Percentiles rank a stretch among this genome's conserved stretches.
Evolutionary conservation across 2,329 filamentous ascomycete genomes (phyloP).

Genomic region (Ophiostoma piceae): DNA sequence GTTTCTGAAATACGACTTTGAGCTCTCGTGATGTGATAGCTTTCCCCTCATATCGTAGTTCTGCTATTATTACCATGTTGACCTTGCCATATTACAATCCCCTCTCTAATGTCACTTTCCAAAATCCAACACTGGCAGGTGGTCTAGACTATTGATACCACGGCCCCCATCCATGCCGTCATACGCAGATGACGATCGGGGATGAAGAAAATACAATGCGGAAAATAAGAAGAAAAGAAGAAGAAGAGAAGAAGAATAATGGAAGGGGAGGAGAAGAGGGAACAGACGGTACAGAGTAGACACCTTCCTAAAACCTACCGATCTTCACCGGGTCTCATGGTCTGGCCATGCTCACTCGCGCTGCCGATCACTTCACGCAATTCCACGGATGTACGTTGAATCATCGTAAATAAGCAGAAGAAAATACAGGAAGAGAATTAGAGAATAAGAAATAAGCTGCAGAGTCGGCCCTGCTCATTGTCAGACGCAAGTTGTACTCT

Average conservation of each 20-base stretch:
- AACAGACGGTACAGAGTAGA: background rate
- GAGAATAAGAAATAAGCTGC: too few species aligned
- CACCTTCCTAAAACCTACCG: constrained; percentile 12
- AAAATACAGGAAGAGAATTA: too few species aligned
- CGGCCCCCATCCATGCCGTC: background rate
- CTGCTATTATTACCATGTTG: background rate
- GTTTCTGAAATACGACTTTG: background rate
- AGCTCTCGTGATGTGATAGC: constrained; percentile 1
- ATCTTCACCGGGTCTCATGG: background rate
- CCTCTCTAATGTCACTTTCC: background rate
- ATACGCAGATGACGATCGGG: background rate
- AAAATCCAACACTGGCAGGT: background rate
- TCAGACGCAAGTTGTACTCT: background rate
- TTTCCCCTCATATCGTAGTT: background rate
- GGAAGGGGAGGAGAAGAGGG: background rate
- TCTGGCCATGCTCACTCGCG: background rate
- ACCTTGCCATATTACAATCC: background rate
- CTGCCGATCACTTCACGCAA: constrained; percentile 1
- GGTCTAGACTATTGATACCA: background rate
- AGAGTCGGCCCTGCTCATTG: background rate
- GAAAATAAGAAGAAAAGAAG: background rate
- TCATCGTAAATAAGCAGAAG: too few species aligned
- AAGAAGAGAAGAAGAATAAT: background rate
- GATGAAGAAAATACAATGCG: background rate
- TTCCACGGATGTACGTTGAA: background rate